Percentiles rank a stretch among this genome's conserved stretches.
These are phyloP conservation scores for Xylaria digitata DNA, from an alignment of 2,329 filamentous ascomycete species.

Conservation along the genomic window DNA sequence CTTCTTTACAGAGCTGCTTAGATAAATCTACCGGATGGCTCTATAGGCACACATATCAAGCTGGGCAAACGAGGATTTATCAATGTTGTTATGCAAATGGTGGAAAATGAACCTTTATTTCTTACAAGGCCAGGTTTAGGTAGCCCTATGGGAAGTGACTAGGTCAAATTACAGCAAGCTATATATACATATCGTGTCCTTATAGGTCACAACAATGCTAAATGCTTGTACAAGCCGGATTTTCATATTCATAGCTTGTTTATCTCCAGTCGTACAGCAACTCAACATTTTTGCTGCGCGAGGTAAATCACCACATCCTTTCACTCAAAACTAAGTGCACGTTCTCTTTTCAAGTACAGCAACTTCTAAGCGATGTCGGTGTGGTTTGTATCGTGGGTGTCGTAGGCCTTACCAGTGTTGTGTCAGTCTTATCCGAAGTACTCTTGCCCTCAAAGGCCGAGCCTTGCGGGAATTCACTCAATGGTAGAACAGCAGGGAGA, in stretches of 20 bases:
- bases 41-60: background rate
- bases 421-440: slow-evolving; percentile 19
- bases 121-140: too few relatives aligned
- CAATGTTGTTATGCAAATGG: too few relatives aligned
- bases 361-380: background rate
- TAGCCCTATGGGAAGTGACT: background rate
- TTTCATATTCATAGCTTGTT: background rate
- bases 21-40: too few relatives aligned
- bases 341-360: background rate
- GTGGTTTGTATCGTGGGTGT: background rate
- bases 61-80: background rate
- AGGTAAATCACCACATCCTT: background rate
- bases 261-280: background rate
- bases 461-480: slow-evolving; percentile 15
- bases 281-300: background rate
- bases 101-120: background rate
- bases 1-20: too few relatives aligned
- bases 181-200: background rate
- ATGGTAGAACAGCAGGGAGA: slow-evolving; percentile 4
- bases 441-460: slow-evolving; percentile 8
- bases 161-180: background rate
- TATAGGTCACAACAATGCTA: background rate
- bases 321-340: background rate
- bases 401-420: slow-evolving; percentile 7
- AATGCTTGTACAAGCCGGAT: background rate